Percentiles rank a stretch among this genome's conserved stretches.
Evolutionary conservation across 352 stramenopile genomes (phyloP).

Genomic region (Blastocystis sp.): DNA sequence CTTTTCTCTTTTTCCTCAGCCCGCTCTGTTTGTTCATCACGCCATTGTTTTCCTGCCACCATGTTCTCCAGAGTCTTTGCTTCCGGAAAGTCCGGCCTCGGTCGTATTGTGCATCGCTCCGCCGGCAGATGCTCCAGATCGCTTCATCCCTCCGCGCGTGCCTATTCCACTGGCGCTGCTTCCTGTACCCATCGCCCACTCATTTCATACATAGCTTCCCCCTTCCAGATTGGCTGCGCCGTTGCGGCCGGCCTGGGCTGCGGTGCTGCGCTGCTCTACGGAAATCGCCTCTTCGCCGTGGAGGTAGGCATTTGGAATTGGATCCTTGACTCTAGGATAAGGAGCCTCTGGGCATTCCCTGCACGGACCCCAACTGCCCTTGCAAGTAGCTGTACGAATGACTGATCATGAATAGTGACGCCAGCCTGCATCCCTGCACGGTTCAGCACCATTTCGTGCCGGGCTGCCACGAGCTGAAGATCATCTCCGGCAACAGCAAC

Average conservation of each 20-base stretch:
- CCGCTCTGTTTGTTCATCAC: neutral
- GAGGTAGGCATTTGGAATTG: neutral
- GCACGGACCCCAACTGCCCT: constrained; percentile 32
- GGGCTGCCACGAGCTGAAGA: constrained; percentile 86
- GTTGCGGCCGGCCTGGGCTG: constrained; percentile 56
- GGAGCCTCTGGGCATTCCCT: constrained; percentile 31
- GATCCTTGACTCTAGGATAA: constrained; percentile 2
- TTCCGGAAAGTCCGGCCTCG: neutral
- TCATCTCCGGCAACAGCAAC: constrained; percentile 86
- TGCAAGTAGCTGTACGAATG: constrained; percentile 3
- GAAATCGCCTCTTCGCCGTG: constrained; percentile 48
- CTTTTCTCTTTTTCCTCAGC: constrained; percentile 29
- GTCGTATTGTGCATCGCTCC: neutral
- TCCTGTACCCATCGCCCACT: neutral
- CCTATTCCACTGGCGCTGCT: constrained; percentile 37
- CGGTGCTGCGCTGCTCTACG: constrained; percentile 49
- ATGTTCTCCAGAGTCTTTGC: constrained; percentile 61
- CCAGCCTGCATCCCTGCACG: constrained; percentile 79
- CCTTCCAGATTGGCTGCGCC: constrained; percentile 50
- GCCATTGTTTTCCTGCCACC: neutral
- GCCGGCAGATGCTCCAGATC: neutral
- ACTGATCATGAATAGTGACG: constrained; percentile 15
- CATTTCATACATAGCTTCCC: constrained; percentile 11
- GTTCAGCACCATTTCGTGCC: constrained; percentile 86
- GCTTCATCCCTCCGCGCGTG: neutral